Base-by-base conservation (phyloP, 768 basidiomycete species). In the Boletales sp. region DNA sequence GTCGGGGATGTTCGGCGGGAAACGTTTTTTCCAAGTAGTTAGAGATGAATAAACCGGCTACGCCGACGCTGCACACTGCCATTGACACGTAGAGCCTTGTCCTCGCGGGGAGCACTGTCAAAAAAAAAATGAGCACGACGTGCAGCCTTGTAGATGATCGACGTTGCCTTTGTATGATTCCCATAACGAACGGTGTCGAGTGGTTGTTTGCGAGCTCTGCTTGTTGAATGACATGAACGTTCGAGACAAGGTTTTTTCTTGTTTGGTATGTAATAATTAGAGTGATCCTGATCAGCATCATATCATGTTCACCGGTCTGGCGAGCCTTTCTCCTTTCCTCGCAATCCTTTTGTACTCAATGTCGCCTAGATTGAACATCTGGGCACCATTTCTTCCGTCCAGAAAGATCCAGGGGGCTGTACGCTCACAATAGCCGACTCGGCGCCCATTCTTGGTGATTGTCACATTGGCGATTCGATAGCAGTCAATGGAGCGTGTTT, bases 381-480 rank as follows among this genome's bases (percentile, higher is more conserved):
- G 12, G 92, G 93, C 39, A 82, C 76, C 0, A 83, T 99, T 34
- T 72, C 78, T 13, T 72, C 74, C 51, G 81, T 93, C 57, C 70
- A 73, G 19, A 74, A 74, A 33, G 87, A 92, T 59, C 69, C 68
- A 14, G 83, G 82, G 13, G 94, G 95, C 8, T 96, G 91, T 70
- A 86, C 86, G 3, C 74, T 97, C 42, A 86, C 81, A 10, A 85
- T 99, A 66, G 72, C 78, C 15, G 70, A 90, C 52, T 77, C 87
- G 4, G 80, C 74, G 0, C 74, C 81, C 5, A 86, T 99, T 60
- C 75, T 99, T 3, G 82, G 65, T 5, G 96, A 99, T 66, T 98
- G 94, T 72, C 81, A 86, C 55, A 75, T 94, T 46, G 96, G 96
- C 3, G 96, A 98, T 74, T 94, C 92, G 21, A 98, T 95, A 48